A percentile compares a stretch with the other conserved stretches of the same genome.
phyloP scores from a whole-genome alignment of 345 rosid genomes.

The Linum usitatissimum region DNA sequence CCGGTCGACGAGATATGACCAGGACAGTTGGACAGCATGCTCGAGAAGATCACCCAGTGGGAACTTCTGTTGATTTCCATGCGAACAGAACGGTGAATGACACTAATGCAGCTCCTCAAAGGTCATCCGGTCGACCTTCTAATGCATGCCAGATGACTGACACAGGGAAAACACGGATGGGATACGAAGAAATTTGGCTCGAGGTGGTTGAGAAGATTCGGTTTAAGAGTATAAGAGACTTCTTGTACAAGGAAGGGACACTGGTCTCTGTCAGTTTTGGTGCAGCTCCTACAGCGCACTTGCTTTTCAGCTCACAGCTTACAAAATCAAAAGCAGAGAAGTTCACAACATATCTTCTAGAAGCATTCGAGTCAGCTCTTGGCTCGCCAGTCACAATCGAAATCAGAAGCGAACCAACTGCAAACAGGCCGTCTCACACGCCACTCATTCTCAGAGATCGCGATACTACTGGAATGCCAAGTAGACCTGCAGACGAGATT shows the following conservation, averaged over 20 bases:
- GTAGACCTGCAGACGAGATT: conserved; percentile 38
- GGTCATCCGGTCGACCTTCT: conserved; percentile 18
- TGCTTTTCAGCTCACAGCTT: conserved; percentile 56
- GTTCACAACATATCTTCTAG: conserved; percentile 45
- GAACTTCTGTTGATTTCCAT: conserved; percentile 21
- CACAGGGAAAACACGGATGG: conserved; percentile 30
- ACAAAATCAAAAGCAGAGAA: conserved; percentile 61
- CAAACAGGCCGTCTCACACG: conserved; percentile 9
- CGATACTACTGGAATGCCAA: conserved; percentile 3
- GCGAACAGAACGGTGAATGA: conserved; percentile 34
- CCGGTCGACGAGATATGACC: conserved; percentile 30
- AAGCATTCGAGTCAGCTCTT: conserved; percentile 78
- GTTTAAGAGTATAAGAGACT: conserved; percentile 43
- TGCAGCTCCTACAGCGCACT: conserved; percentile 83
- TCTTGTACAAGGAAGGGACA: conserved; percentile 73
- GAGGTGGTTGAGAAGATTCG: conserved; percentile 59
- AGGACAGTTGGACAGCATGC: conserved; percentile 29
- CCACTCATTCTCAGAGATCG: conserved; percentile 20
- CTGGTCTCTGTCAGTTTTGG: conserved; percentile 74
- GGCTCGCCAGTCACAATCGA: conserved; percentile 71
- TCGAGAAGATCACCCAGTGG: conserved; percentile 27
- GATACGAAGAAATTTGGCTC: conserved; percentile 77
- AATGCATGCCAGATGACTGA: conserved; percentile 14
- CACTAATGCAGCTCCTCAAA: conserved; percentile 27
- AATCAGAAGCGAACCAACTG: conserved; percentile 51